Evolutionary conservation across 176 grass and related monocot genomes (phyloP).

Genomic region (Oryza rufipogon): DNA sequence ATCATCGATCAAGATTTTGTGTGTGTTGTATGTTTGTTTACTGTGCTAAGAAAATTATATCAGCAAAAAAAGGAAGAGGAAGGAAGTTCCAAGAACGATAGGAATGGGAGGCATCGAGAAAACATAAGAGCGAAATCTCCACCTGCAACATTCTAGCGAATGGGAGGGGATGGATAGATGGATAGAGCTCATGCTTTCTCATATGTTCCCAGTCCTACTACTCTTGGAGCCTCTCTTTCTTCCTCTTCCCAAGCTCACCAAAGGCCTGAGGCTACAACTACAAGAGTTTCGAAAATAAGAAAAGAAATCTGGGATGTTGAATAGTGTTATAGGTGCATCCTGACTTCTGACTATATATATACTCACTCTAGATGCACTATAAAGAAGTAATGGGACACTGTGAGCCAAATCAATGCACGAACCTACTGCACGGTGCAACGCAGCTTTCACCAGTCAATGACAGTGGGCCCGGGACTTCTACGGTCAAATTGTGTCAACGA

Average conservation of each 20-base stretch:
- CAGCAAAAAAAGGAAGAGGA: not conserved
- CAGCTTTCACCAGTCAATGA: too few species aligned
- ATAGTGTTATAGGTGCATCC: too few species aligned
- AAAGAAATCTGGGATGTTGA: not conserved
- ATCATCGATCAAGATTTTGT: not conserved
- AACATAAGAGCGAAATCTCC: not conserved
- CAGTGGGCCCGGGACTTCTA: too few species aligned
- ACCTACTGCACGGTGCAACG: too few species aligned
- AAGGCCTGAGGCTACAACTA: not conserved
- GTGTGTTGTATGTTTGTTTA: not conserved
- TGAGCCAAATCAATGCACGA: too few species aligned
- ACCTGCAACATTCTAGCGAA: not conserved
- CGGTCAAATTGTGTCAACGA: too few species aligned
- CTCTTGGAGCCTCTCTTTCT: not conserved
- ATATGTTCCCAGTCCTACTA: not conserved
- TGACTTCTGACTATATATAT: not conserved
- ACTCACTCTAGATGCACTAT: too few species aligned
- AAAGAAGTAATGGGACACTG: too few species aligned
- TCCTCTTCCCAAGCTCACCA: not conserved
- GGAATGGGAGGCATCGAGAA: slow-evolving; percentile 17
- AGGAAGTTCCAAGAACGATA: not conserved
- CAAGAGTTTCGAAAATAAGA: not conserved
- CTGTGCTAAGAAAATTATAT: not conserved
- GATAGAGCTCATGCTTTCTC: not conserved
- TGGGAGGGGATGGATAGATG: not conserved